These are phyloP conservation scores for Friedmanniomyces endolithicus DNA, from an alignment of 495 filamentous ascomycete species.

Conservation along the genomic window DNA sequence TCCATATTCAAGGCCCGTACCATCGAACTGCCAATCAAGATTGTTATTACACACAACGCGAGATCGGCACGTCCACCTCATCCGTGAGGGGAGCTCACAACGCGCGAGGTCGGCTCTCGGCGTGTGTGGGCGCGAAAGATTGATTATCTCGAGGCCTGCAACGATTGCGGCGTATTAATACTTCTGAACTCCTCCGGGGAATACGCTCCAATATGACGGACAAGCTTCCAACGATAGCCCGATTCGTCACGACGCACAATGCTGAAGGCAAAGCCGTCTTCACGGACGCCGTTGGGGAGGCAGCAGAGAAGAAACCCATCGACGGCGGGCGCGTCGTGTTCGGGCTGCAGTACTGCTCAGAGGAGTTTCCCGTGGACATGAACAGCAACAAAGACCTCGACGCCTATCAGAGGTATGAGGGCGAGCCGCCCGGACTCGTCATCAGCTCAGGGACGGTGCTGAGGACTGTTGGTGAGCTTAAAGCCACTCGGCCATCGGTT, in stretches of 20 bases:
- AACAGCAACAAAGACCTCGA: conserved; percentile 37
- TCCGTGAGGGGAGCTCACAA: background rate
- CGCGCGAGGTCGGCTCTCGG: background rate
- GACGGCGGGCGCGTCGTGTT: conserved; percentile 7
- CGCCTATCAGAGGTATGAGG: conserved; percentile 21
- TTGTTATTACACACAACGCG: too few species aligned
- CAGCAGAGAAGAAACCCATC: conserved; percentile 1
- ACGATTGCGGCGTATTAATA: background rate
- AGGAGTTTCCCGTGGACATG: conserved; percentile 22
- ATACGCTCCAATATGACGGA: background rate
- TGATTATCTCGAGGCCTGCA: background rate
- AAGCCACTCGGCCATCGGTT: background rate
- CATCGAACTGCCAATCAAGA: too few species aligned
- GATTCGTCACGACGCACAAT: conserved; percentile 4
- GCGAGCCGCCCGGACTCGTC: conserved; percentile 24
- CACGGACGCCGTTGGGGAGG: conserved; percentile 19
- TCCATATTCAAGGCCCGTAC: background rate
- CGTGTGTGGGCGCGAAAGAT: background rate
- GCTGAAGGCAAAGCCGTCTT: conserved; percentile 20
- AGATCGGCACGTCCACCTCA: background rate
- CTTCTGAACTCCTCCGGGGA: too few species aligned
- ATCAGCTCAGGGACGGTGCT: conserved; percentile 39
- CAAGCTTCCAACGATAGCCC: conserved; percentile 1
- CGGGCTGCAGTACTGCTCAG: conserved; percentile 21
- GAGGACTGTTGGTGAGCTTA: conserved; percentile 45